Percentiles rank a stretch among this genome's conserved stretches.
Evolutionary conservation across 331 rosid genomes (phyloP).

Genomic region (Pyrus hybrid): DNA sequence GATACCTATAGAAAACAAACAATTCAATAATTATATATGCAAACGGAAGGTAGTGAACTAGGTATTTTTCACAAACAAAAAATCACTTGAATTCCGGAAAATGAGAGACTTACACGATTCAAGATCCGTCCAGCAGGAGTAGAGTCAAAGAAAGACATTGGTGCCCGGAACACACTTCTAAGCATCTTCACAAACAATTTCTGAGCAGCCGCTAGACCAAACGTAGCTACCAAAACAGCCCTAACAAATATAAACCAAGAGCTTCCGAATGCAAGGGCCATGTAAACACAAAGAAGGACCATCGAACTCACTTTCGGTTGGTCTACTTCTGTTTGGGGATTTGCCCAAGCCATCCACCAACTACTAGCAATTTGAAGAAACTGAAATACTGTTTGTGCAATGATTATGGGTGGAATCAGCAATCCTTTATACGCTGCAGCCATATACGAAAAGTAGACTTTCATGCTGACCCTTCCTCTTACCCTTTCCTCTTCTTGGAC

Average conservation of each 20-base stretch:
- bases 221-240: slow-evolving; percentile 85
- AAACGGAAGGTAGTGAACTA: slow-evolving; percentile 1
- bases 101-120: slow-evolving; percentile 67
- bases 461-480: slow-evolving; percentile 98
- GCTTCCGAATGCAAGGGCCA: slow-evolving; percentile 97
- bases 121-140: slow-evolving; percentile 95
- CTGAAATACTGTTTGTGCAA: slow-evolving; percentile 84
- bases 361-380: slow-evolving; percentile 99
- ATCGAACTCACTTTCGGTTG: slow-evolving; percentile 75
- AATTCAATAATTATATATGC: slow-evolving; percentile 14
- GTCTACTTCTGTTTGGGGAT: slow-evolving; percentile 97
- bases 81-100: neutral
- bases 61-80: neutral
- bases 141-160: slow-evolving; percentile 96
- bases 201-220: slow-evolving; percentile 92
- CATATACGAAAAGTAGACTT: slow-evolving; percentile 94
- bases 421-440: slow-evolving; percentile 94
- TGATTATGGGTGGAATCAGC: slow-evolving; percentile 77
- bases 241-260: slow-evolving; percentile 79
- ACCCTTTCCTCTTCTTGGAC: slow-evolving; percentile 99
- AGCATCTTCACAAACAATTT: slow-evolving; percentile 84
- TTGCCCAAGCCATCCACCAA: slow-evolving; percentile 99
- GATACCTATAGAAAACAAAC: slow-evolving; percentile 58
- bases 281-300: slow-evolving; percentile 76
- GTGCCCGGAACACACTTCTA: slow-evolving; percentile 73